Base-by-base conservation (phyloP, 169 alveolate genomes). In the Eimeria zaria region DNA sequence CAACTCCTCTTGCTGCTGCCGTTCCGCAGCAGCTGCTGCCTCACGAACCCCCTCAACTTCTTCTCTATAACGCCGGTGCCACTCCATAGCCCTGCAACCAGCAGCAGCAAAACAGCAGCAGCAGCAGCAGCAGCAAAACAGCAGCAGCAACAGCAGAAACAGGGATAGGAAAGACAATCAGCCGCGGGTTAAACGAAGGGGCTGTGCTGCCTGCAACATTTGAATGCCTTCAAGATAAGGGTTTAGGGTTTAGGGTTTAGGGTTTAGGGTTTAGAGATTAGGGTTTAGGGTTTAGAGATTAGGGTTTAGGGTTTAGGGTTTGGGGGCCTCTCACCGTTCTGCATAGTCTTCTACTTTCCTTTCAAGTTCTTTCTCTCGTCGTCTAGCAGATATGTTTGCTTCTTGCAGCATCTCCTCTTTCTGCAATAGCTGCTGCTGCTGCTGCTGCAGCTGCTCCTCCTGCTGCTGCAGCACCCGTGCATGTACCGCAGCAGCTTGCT, bases 391-490 rank as follows among this genome's bases (percentile, higher is more conserved):
- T 58, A 27, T 44, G 60, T 76, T 76, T 8, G 60, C 62, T 12
- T 76, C 62, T 60, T 76, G 87, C 87, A 76, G 60, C 87, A 76
- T 8, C 87, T 76, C 87, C 41, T 76, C 87, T n/a, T 76, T 76
- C 87, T 76, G 87, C 87, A 76, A 60, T 60, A 76, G 87, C 87
- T 16, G 62, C 53, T 41, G 87, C 87, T 76, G 87, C 60, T 76
- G 87, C 33, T 76, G 87, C 87, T 76, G 87, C 87, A 76, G 60
- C 87, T 76, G 22, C 60, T 76, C 87, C 87, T 76, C 87, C 87
- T 76, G 87, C 87, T 76, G 87, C 87, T 76, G 87, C 87, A 76
- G 87, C 87, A 76, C n/a, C 16, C 87, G 87, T 30, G 87, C 87
- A 76, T 76, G 87, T 60, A 76, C 87, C 16, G 53, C 87, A 12